Percentiles rank a stretch among this genome's conserved stretches.
phyloP scores from a whole-genome alignment of 164 flowering plant species.

The Stephania yunnanensis region DNA sequence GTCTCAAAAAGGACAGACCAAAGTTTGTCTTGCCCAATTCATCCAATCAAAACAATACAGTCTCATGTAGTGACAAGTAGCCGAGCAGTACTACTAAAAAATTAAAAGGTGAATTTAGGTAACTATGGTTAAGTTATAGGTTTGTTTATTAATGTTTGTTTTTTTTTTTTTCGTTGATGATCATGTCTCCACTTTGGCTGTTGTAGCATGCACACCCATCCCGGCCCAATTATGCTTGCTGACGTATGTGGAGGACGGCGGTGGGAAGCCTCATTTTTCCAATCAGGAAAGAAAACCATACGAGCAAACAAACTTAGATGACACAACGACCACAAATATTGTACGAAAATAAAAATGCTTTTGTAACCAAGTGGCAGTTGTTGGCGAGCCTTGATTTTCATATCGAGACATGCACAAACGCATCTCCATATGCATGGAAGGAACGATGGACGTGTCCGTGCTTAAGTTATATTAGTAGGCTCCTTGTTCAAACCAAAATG shows the following conservation, averaged over 20 bases:
- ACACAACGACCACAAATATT: too few species aligned
- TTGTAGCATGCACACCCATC: neutral
- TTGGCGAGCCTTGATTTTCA: too few species aligned
- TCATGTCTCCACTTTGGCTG: neutral
- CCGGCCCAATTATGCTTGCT: neutral
- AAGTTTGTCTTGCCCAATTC: neutral
- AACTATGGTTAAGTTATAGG: neutral
- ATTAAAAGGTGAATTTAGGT: neutral
- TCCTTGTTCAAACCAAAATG: too few species aligned
- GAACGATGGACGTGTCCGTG: too few species aligned
- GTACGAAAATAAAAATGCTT: too few species aligned
- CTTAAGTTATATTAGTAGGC: too few species aligned
- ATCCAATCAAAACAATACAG: neutral
- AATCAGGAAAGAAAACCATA: neutral
- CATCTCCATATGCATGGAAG: too few species aligned
- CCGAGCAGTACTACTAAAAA: neutral
- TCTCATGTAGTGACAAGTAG: neutral
- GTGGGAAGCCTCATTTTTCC: neutral
- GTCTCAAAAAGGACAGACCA: neutral
- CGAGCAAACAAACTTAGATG: too few species aligned
- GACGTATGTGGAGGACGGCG: neutral
- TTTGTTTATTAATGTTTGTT: neutral
- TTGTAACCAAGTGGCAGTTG: too few species aligned
- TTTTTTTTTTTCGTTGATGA: neutral
- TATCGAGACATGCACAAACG: too few species aligned